A percentile compares a stretch with the other conserved stretches of the same genome.
These are phyloP conservation scores for Nematocida major DNA, from an alignment of 371 early-diverging fungal species.

Conservation along the genomic window DNA sequence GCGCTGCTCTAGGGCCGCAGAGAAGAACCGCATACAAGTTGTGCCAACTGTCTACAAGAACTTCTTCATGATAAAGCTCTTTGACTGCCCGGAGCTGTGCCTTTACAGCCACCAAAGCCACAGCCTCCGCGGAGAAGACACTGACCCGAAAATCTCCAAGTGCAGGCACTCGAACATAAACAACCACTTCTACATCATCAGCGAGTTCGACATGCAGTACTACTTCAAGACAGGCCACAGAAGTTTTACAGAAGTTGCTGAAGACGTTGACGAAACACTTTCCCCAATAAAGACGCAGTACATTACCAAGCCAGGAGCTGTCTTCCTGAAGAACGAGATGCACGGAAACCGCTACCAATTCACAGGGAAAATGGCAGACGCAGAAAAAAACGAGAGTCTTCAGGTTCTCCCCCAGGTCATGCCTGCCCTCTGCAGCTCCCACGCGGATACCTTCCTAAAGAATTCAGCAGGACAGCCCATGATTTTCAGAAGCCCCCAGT, in stretches of 20 bases:
- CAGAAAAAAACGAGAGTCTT: no score
- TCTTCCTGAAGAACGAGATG: no score
- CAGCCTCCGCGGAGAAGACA: neutral
- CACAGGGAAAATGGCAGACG: no score
- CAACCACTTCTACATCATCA: conserved; percentile 13
- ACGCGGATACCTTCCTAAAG: neutral
- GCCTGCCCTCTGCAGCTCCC: neutral
- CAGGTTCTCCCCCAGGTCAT: no score
- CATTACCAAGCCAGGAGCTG: no score
- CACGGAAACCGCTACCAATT: no score
- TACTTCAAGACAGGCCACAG: neutral
- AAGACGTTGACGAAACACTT: no score
- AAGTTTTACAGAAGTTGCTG: neutral
- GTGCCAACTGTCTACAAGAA: neutral
- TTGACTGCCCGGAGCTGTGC: neutral
- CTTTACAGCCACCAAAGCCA: neutral
- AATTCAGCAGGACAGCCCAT: neutral
- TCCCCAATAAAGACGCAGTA: no score
- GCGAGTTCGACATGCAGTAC: neutral
- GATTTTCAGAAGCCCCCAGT: neutral
- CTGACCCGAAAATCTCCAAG: neutral
- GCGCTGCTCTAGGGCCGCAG: neutral
- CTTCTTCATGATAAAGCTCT: conserved; percentile 9
- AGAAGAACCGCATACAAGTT: neutral
- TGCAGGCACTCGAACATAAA: conserved; percentile 39